phyloP scores from a whole-genome alignment of 1,139 yeast species.

The Blastobotrys capitulatus region DNA sequence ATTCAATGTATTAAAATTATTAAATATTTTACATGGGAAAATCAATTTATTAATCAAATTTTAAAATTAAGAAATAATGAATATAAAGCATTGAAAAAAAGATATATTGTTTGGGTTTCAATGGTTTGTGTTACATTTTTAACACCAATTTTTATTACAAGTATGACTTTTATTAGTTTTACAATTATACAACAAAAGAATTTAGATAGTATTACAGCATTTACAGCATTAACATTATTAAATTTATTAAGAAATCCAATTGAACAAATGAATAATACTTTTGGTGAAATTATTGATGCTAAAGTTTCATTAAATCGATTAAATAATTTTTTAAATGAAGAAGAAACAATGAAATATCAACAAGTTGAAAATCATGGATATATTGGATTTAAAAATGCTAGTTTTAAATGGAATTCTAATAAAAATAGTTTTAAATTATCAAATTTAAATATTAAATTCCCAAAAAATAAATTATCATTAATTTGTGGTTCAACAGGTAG shows the following conservation, averaged over 20 bases:
- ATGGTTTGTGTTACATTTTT: slow-evolving; percentile 68
- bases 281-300: slow-evolving; percentile 76
- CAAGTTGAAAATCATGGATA: slow-evolving; percentile 63
- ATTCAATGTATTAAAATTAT: slow-evolving; percentile 88
- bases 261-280: slow-evolving; percentile 84
- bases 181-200: slow-evolving; percentile 61
- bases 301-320: slow-evolving; percentile 88
- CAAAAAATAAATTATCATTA: slow-evolving; percentile 71
- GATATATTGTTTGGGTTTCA: slow-evolving; percentile 62
- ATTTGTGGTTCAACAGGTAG: slow-evolving; percentile 92
- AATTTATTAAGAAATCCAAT: slow-evolving; percentile 78
- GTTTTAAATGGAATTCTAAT: not conserved
- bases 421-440: slow-evolving; percentile 28
- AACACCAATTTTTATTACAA: slow-evolving; percentile 76
- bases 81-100: slow-evolving; percentile 48
- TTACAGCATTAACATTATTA: slow-evolving; percentile 82
- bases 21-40: slow-evolving; percentile 96
- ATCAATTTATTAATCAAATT: slow-evolving; percentile 69
- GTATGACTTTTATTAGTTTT: slow-evolving; percentile 73
- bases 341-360: slow-evolving; percentile 76
- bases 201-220: slow-evolving; percentile 87
- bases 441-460: slow-evolving; percentile 63
- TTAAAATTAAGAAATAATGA: slow-evolving; percentile 70
- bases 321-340: slow-evolving; percentile 68
- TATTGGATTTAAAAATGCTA: slow-evolving; percentile 78